Evolutionary conservation across 352 stramenopile genomes (phyloP).

Genomic region (Phytopythium helicoides): DNA sequence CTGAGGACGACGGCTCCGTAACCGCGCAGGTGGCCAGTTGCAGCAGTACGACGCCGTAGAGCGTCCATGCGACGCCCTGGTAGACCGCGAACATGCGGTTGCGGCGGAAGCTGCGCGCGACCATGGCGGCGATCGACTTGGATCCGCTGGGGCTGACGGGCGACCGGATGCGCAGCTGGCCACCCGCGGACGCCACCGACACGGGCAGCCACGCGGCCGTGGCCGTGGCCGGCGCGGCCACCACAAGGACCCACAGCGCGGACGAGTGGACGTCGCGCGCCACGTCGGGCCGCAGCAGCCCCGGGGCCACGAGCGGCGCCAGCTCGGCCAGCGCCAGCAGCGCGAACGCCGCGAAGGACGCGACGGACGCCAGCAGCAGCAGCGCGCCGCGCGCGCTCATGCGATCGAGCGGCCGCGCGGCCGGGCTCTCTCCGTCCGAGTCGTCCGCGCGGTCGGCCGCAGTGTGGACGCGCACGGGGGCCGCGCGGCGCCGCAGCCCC

Average conservation of each 20-base stretch:
- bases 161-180: constrained; percentile 31
- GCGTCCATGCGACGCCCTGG: constrained; percentile 54
- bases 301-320: constrained; percentile 32
- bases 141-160: constrained; percentile 12
- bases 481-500: too few species aligned
- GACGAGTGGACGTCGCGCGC: constrained; percentile 32
- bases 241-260: constrained; percentile 43
- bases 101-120: constrained; percentile 22
- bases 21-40: too few species aligned
- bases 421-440: too few species aligned
- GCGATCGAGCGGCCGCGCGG: constrained; percentile 18
- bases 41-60: constrained; percentile 60
- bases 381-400: constrained; percentile 54
- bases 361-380: constrained; percentile 47
- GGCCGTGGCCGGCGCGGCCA: constrained; percentile 56
- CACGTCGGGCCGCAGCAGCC: constrained; percentile 29
- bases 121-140: constrained; percentile 23
- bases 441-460: too few species aligned
- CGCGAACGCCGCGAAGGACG: constrained; percentile 63
- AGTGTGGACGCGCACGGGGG: too few species aligned
- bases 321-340: constrained; percentile 59
- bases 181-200: constrained; percentile 33
- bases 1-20: too few species aligned
- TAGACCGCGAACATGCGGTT: constrained; percentile 71
- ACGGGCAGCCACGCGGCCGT: constrained; percentile 53